These are phyloP conservation scores for Vaccinium vitisidaea DNA, from an alignment of 148 eudicot genomes.

Conservation along the genomic window DNA sequence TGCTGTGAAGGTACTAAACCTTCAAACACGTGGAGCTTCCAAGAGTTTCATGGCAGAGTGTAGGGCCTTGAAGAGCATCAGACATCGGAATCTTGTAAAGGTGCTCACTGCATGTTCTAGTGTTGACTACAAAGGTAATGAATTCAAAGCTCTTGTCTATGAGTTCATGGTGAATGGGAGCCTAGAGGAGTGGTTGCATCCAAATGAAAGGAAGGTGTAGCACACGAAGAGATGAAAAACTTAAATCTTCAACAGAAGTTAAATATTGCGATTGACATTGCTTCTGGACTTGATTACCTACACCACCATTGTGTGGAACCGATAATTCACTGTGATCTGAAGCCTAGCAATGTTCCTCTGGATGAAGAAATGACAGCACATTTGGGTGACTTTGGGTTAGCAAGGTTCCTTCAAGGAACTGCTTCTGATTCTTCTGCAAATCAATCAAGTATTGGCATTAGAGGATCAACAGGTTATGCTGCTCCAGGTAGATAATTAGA, in stretches of 20 bases:
- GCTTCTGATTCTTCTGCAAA: background rate
- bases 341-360: slow-evolving; percentile 19
- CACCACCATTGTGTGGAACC: slow-evolving; percentile 17
- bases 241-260: background rate
- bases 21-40: slow-evolving; percentile 23
- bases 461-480: slow-evolving; percentile 13
- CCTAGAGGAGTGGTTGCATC: slow-evolving; percentile 23
- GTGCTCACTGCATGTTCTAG: slow-evolving; percentile 20
- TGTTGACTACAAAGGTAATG: slow-evolving; percentile 12
- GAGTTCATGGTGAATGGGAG: slow-evolving; percentile 23
- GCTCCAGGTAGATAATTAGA: slow-evolving; percentile 10
- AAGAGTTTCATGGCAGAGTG: slow-evolving; percentile 23
- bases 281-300: slow-evolving; percentile 21
- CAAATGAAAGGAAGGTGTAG: background rate
- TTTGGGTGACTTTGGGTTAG: slow-evolving; percentile 22
- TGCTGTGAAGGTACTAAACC: slow-evolving; percentile 33
- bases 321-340: slow-evolving; percentile 21
- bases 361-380: slow-evolving; percentile 23
- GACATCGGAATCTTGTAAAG: slow-evolving; percentile 18
- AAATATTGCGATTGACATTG: slow-evolving; percentile 20
- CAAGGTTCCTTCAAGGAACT: slow-evolving; percentile 6
- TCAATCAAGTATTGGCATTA: slow-evolving; percentile 5
- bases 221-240: background rate
- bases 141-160: slow-evolving; percentile 18
- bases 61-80: slow-evolving; percentile 13